Evolutionary conservation across 73 alveolate genomes (phyloP).

Genomic region (Uronychia binucleata): DNA sequence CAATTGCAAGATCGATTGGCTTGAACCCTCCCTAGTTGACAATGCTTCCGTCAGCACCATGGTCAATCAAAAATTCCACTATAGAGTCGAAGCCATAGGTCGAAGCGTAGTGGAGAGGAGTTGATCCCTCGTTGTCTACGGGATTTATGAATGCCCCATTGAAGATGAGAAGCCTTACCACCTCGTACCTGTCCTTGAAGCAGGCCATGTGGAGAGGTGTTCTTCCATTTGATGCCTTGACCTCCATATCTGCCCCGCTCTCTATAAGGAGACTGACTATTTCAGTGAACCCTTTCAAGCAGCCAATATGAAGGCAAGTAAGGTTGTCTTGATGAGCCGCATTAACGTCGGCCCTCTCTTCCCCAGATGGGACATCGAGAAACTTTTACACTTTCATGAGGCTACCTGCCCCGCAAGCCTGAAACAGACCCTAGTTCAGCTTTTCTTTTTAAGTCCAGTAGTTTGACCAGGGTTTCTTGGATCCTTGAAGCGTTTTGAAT

Average conservation of each 20-base stretch:
- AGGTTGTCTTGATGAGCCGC: not conserved
- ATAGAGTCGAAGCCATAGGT: conserved; percentile 5
- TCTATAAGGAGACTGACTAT: conserved; percentile 13
- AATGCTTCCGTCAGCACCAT: conserved; percentile 1
- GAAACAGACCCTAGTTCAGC: conserved; percentile 8
- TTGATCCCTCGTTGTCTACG: conserved; percentile 3
- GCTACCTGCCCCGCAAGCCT: conserved; percentile 16
- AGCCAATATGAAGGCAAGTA: conserved; percentile 47
- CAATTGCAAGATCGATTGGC: conserved; percentile 24
- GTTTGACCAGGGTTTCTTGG: conserved; percentile 7
- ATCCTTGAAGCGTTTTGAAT: conserved; percentile 6
- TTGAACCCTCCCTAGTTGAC: conserved; percentile 1
- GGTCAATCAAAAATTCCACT: not conserved
- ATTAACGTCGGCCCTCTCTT: conserved; percentile 38
- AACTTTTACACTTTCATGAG: not conserved
- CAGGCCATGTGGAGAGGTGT: not conserved
- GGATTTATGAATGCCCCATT: conserved; percentile 3
- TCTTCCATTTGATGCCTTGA: not conserved
- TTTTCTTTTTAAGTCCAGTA: conserved; percentile 29
- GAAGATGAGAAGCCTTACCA: not conserved
- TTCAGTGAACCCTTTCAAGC: conserved; percentile 17
- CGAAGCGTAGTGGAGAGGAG: conserved; percentile 21
- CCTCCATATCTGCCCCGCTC: conserved; percentile 6
- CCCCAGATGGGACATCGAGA: no score
- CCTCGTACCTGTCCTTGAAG: not conserved